Evolutionary conservation across 2,329 filamentous ascomycete genomes (phyloP).

Genomic region (Cytospora piceicola): DNA sequence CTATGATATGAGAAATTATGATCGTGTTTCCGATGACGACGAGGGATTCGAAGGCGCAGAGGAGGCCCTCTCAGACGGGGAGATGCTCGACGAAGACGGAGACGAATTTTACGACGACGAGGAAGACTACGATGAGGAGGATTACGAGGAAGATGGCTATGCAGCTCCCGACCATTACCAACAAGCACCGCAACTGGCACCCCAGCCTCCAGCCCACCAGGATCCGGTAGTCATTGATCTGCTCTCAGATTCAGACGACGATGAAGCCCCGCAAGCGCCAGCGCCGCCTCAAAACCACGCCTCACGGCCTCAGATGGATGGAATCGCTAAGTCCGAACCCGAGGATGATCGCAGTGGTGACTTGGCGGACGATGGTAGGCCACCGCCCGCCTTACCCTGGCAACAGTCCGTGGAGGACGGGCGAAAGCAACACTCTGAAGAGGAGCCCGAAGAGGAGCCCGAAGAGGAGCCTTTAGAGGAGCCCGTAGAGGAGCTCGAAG

Average conservation of each 20-base stretch:
- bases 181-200: constrained; percentile 4
- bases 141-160: constrained; percentile 35
- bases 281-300: constrained; percentile 10
- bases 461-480: constrained; percentile 7
- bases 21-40: constrained; percentile 38
- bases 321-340: constrained; percentile 12
- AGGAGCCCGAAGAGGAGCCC: constrained; percentile 18
- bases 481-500: constrained; percentile 19
- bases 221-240: constrained; percentile 52
- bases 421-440: constrained; percentile 2
- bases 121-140: constrained; percentile 31
- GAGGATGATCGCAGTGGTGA: not conserved
- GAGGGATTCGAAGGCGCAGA: constrained; percentile 32
- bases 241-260: constrained; percentile 51
- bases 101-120: constrained; percentile 32
- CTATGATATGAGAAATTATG: constrained; percentile 40
- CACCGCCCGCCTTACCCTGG: not conserved
- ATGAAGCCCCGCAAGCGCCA: constrained; percentile 26
- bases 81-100: constrained; percentile 29
- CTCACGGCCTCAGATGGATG: constrained; percentile 8
- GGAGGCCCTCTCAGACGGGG: constrained; percentile 26
- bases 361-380: not conserved
- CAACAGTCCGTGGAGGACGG: not conserved
- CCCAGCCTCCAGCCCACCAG: constrained; percentile 33
- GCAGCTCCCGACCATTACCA: constrained; percentile 4